These are phyloP conservation scores for Tuber microsphaerosporum DNA, from an alignment of 495 filamentous ascomycete species.

Conservation along the genomic window DNA sequence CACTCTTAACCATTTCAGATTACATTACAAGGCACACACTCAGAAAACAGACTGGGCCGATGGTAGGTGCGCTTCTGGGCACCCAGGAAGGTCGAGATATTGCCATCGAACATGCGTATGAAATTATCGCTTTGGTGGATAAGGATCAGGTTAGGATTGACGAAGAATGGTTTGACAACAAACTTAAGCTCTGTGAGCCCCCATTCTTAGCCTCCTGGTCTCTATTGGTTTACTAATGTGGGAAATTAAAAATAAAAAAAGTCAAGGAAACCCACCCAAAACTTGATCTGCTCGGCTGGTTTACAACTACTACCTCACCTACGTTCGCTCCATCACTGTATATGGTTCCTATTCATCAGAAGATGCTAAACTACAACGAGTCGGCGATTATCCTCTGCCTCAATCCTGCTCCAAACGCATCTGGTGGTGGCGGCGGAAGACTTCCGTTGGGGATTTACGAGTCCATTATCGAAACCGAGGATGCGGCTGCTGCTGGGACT, in stretches of 20 bases:
- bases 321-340: constrained; percentile 59
- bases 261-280: constrained; percentile 82
- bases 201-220: neutral
- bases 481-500: constrained; percentile 48
- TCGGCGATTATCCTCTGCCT: constrained; percentile 81
- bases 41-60: constrained; percentile 62
- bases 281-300: constrained; percentile 92
- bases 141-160: constrained; percentile 53
- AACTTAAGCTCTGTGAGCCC: constrained; percentile 73
- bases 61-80: constrained; percentile 80
- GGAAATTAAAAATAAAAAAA: constrained; percentile 44
- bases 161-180: constrained; percentile 64
- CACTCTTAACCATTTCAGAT: constrained; percentile 92
- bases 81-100: constrained; percentile 85
- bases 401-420: constrained; percentile 56
- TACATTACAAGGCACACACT: constrained; percentile 86
- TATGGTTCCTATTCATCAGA: constrained; percentile 67
- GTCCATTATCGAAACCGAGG: constrained; percentile 63
- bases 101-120: constrained; percentile 87
- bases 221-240: constrained; percentile 3
- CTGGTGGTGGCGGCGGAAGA: constrained; percentile 58
- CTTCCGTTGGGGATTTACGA: constrained; percentile 89
- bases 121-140: constrained; percentile 54
- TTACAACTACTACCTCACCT: constrained; percentile 61
- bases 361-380: constrained; percentile 72